These are phyloP conservation scores for Aspergillus amoenus DNA, from an alignment of 2,329 filamentous ascomycete genomes.

Conservation along the genomic window DNA sequence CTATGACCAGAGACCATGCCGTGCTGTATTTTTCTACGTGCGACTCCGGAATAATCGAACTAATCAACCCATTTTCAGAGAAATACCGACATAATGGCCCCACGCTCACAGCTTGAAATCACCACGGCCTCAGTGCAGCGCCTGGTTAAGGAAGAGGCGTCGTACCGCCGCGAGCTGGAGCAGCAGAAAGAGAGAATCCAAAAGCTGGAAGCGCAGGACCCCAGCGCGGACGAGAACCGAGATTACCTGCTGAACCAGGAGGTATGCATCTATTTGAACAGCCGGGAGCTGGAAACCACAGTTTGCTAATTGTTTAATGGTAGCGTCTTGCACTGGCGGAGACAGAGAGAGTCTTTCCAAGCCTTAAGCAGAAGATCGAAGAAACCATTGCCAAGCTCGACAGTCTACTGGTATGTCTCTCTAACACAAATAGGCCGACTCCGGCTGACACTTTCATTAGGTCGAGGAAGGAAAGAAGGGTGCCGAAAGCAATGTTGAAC, in stretches of 20 bases:
- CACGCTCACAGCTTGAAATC: constrained; percentile 80
- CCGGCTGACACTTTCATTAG: constrained; percentile 19
- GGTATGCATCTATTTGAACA: constrained; percentile 51
- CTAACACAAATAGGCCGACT: background rate
- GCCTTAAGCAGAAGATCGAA: constrained; percentile 68
- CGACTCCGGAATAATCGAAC: background rate
- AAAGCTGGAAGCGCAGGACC: constrained; percentile 64
- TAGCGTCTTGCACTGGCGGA: constrained; percentile 81
- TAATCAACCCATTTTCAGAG: background rate
- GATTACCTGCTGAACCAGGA: constrained; percentile 82
- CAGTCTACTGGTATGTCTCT: constrained; percentile 66
- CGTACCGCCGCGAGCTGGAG: constrained; percentile 82
- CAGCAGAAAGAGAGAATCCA: constrained; percentile 71
- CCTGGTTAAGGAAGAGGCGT: constrained; percentile 86
- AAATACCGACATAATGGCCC: constrained; percentile 59
- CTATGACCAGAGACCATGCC: too few relatives aligned
- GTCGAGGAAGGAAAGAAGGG: constrained; percentile 42
- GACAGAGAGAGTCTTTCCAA: constrained; percentile 78
- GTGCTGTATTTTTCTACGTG: background rate
- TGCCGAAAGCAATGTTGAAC: constrained; percentile 38
- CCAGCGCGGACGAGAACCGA: constrained; percentile 74
- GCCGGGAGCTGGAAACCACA: background rate
- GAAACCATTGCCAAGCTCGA: constrained; percentile 73
- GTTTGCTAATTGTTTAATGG: constrained; percentile 8
- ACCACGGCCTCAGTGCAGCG: constrained; percentile 76